These are phyloP conservation scores for Metarhizium brunneum DNA, from an alignment of 2,329 filamentous ascomycete genomes.

Conservation along the genomic window DNA sequence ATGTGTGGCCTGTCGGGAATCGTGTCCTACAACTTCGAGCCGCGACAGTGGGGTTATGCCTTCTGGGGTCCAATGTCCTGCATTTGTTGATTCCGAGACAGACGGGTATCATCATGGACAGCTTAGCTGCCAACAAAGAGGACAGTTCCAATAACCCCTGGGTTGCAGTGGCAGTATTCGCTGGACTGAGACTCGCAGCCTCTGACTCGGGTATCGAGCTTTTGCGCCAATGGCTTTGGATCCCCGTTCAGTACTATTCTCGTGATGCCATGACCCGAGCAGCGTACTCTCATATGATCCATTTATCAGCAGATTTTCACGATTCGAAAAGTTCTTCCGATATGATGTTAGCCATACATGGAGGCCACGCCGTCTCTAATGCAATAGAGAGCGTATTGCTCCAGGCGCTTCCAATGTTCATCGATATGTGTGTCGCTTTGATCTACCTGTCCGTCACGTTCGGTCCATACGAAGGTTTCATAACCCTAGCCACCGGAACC, in stretches of 20 bases:
- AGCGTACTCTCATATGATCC: slow-evolving; percentile 50
- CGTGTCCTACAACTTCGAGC: slow-evolving; percentile 58
- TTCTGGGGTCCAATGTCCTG: slow-evolving; percentile 61
- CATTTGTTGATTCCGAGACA: slow-evolving; percentile 75
- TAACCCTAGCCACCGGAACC: slow-evolving; percentile 48
- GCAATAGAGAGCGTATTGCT: slow-evolving; percentile 51
- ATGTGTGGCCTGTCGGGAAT: slow-evolving; percentile 66
- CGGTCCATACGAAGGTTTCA: slow-evolving; percentile 53
- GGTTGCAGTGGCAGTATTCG: slow-evolving; percentile 43
- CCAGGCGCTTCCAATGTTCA: slow-evolving; percentile 48
- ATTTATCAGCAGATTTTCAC: slow-evolving; percentile 52
- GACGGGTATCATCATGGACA: slow-evolving; percentile 69
- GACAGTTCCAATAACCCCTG: slow-evolving; percentile 38
- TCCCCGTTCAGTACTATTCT: slow-evolving; percentile 49
- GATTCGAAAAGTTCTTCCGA: slow-evolving; percentile 52
- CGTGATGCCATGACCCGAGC: slow-evolving; percentile 43
- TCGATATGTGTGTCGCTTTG: slow-evolving; percentile 50
- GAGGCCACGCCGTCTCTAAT: slow-evolving; percentile 42
- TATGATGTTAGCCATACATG: slow-evolving; percentile 46
- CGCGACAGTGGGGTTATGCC: slow-evolving; percentile 54
- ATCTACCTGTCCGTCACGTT: slow-evolving; percentile 50
- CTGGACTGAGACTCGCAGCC: slow-evolving; percentile 38
- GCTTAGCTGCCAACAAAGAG: slow-evolving; percentile 32
- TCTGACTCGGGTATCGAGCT: slow-evolving; percentile 47
- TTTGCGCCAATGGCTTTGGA: slow-evolving; percentile 45